These are phyloP conservation scores for Filobasidium wieringae DNA, from an alignment of 768 basidiomycete species.

Conservation along the genomic window DNA sequence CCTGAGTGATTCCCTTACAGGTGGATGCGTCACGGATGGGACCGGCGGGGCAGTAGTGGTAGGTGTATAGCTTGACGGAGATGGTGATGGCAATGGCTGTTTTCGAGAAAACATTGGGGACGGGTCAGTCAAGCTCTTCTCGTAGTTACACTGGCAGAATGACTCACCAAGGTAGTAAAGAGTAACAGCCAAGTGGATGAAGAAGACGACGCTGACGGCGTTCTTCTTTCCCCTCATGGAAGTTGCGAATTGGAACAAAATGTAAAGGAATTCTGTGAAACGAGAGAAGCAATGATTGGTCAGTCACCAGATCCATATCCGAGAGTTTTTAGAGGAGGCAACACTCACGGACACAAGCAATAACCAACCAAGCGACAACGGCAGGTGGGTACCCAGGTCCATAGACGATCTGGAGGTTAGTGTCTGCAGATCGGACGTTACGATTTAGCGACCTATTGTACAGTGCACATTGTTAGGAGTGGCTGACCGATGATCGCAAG, in stretches of 20 bases:
- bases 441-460: no score
- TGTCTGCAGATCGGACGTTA: constrained; percentile 5
- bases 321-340: background rate
- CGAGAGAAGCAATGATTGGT: background rate
- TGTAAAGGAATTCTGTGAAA: constrained; percentile 11
- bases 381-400: background rate
- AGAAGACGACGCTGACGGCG: constrained; percentile 1
- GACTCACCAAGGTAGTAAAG: constrained; percentile 16
- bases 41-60: constrained; percentile 12
- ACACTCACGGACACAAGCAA: background rate
- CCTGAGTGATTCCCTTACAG: constrained; percentile 10
- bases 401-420: constrained; percentile 10
- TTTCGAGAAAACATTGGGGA: background rate
- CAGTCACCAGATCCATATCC: no score
- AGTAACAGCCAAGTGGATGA: constrained; percentile 5
- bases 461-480: no score
- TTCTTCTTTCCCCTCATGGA: constrained; percentile 7
- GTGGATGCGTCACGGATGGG: constrained; percentile 1
- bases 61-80: constrained; percentile 11
- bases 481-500: constrained; percentile 12
- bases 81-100: constrained; percentile 13
- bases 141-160: no score
- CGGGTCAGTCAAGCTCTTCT: background rate
- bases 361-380: constrained; percentile 9
- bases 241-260: constrained; percentile 5